Evolutionary conservation across 805 yeast genomes (phyloP).

Genomic region (Cyberlindnera galapagoensis): DNA sequence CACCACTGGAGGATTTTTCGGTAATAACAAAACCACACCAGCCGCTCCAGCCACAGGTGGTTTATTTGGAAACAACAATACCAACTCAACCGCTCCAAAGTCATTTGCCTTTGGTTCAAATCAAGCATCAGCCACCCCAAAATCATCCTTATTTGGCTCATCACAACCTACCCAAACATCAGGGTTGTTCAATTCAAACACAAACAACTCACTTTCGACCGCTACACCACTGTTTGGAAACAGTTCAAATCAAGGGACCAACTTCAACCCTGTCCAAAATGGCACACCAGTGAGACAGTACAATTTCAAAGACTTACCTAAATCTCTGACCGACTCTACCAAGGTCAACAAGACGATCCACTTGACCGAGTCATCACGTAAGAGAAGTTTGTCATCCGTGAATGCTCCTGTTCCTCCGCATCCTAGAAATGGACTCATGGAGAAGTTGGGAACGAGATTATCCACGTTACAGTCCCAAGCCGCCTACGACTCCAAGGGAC

Average conservation of each 20-base stretch:
- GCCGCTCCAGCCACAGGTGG: constrained; percentile 2
- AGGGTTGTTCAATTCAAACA: constrained; percentile 21
- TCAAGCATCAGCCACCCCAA: constrained; percentile 17
- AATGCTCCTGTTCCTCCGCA: constrained; percentile 10
- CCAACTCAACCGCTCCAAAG: constrained; percentile 2
- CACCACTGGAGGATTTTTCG: constrained; percentile 4
- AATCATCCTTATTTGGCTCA: constrained; percentile 5
- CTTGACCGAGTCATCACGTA: constrained; percentile 12
- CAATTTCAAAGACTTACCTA: constrained; percentile 30
- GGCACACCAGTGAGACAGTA: constrained; percentile 25
- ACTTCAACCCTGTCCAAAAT: constrained; percentile 25
- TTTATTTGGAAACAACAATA: constrained; percentile 5
- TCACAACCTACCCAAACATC: constrained; percentile 4
- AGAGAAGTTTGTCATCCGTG: constrained; percentile 21
- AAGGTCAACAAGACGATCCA: constrained; percentile 13
- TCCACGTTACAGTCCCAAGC: constrained; percentile 20
- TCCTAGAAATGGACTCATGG: constrained; percentile 25
- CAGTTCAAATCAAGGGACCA: constrained; percentile 5
- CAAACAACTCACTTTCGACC: constrained; percentile 2
- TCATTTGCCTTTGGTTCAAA: constrained; percentile 2
- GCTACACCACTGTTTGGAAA: constrained; percentile 11
- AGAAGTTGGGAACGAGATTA: constrained; percentile 31
- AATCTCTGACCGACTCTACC: constrained; percentile 30
- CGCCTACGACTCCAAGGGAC: constrained; percentile 28
- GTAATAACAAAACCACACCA: constrained; percentile 3